A percentile compares a stretch with the other conserved stretches of the same genome.
Conservation (phyloP, 371 early-diverging fungal species). For the Massospora cicadina region DNA sequence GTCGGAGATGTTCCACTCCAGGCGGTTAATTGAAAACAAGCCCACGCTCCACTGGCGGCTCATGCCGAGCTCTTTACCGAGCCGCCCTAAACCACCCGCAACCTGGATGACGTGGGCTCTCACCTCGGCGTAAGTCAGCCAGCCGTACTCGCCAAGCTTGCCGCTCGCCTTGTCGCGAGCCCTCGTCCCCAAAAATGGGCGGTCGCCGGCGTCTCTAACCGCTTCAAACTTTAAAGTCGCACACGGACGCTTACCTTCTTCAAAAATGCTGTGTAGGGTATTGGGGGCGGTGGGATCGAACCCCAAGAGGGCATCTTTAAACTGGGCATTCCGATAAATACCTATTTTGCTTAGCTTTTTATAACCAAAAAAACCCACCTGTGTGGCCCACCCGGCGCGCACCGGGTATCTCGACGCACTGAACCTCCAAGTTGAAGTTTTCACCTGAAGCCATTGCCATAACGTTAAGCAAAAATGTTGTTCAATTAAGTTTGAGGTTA, state of each 20-base stretch:
- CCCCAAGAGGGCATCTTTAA: not conserved
- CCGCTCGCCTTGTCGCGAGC: not conserved
- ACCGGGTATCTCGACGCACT: constrained; percentile 5
- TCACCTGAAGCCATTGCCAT: too few species aligned
- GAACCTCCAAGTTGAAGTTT: not conserved
- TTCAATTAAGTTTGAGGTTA: too few species aligned
- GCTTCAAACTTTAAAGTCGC: not conserved
- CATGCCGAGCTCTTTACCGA: not conserved
- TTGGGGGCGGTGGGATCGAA: not conserved
- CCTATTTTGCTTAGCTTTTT: not conserved
- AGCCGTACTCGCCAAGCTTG: constrained; percentile 3
- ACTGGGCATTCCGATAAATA: not conserved
- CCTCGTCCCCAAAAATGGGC: not conserved
- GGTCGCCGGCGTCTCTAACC: not conserved
- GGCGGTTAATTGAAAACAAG: constrained; percentile 63
- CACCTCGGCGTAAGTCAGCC: not conserved
- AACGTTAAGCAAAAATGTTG: too few species aligned
- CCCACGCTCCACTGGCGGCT: constrained; percentile 21
- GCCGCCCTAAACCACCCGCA: not conserved
- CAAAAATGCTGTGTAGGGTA: not conserved
- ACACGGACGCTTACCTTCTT: not conserved
- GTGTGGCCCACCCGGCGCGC: constrained; percentile 2
- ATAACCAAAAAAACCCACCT: not conserved
- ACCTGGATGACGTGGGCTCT: not conserved
- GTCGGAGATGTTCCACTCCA: constrained; percentile 86